Conservation (phyloP, 345 rosid species). For the Schrenkiella parvula region DNA sequence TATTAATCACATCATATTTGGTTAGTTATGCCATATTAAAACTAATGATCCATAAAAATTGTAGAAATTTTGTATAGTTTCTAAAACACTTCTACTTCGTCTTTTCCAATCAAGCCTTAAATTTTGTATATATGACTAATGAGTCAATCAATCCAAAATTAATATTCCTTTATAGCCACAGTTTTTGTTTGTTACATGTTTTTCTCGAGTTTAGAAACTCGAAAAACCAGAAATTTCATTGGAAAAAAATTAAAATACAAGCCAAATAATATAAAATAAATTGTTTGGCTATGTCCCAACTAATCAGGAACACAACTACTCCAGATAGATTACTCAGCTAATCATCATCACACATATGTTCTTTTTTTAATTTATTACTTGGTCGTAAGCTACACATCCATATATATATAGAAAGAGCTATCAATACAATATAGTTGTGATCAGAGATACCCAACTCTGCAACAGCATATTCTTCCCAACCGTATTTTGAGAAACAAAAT, state of each 20-base stretch:
- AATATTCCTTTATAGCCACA: neutral
- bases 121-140: neutral
- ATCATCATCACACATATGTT: neutral
- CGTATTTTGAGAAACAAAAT: neutral
- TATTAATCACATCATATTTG: too few species aligned
- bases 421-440: neutral
- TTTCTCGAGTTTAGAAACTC: neutral
- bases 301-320: neutral
- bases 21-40: too few species aligned
- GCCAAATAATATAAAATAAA: neutral
- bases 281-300: neutral
- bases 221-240: neutral
- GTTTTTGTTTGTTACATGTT: neutral
- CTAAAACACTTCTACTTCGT: neutral
- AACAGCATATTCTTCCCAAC: neutral
- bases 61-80: neutral
- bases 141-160: neutral
- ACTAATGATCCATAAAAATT: neutral
- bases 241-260: neutral
- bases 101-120: neutral
- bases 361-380: neutral
- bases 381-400: neutral
- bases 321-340: neutral
- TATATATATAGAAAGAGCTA: neutral
- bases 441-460: conserved; percentile 1